Base-by-base conservation (phyloP, 768 basidiomycete genomes). In the Lactarius deliciosus region DNA sequence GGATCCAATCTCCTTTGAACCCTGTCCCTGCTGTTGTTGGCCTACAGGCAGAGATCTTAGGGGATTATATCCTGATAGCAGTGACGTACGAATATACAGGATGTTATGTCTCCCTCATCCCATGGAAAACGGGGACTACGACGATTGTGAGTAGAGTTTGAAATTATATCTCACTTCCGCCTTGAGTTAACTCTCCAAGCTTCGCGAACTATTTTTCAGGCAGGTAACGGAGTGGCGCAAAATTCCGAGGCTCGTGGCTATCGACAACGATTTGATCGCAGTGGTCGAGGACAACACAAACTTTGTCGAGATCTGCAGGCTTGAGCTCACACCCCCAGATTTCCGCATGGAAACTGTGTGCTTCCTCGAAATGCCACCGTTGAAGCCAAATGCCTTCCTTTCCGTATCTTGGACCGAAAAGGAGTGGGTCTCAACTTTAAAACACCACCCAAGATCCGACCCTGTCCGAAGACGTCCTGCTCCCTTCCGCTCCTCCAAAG, bases 401-500 rank as follows among this genome's bases (percentile, higher is more conserved):
- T 36, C 59, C 47, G 61, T 58, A 30, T 62, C 61, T 25, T 28
- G 11, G 5, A 45, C 56, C 40, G 40, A 58, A 18, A 58, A 54
- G 25, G 61, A 66, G 30, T 66, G 65, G 61, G 50, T 66, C 30
- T 40, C 60, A 38, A 66, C 65, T 16, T 38, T 22, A 2, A 22
- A n/a, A 30, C 56, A 30, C 6, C 10, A 15, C 22, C n/a, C 56
- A 5, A 60, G 11, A 20, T 40, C 54, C 43, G 30, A 60, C 22
- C 11, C 2, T 38, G 13, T 38, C 9, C 60, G 56, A 18, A 62
- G 34, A 32, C 60, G 56, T n/a, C 10, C 40, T 38, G 32, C 36
- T 3, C 65, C 60, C n/a, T 66, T 66, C 60, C 60, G 60, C 34
- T 66, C 65, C 43, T 66, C 65, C 55, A 62, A 50, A 50, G 65